Conservation (phyloP, 1,284 basidiomycete species). For the Cutaneotrichosporon mucoides region DNA sequence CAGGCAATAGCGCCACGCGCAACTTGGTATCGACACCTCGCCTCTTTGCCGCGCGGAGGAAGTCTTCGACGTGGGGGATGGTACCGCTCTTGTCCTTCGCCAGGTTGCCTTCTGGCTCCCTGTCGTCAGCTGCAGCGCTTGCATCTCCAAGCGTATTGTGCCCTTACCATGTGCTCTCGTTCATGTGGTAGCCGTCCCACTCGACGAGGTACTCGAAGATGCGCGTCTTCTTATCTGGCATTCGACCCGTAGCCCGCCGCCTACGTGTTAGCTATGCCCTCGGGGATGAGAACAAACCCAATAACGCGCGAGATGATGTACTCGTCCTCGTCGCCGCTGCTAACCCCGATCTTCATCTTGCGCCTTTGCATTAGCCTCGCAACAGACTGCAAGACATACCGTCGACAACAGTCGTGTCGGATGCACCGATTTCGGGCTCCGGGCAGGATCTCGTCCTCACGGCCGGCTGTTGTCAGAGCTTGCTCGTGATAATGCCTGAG, state of each 20-base stretch:
- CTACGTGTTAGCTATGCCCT: too few species aligned
- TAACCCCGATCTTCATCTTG: conserved; percentile 12
- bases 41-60: not conserved
- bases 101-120: conserved; percentile 2
- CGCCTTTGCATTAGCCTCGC: conserved; percentile 5
- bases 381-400: conserved; percentile 2
- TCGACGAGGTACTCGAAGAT: conserved; percentile 21
- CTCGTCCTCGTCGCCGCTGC: conserved; percentile 7
- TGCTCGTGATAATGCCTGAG: too few species aligned
- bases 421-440: conserved; percentile 16
- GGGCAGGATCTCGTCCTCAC: conserved; percentile 7
- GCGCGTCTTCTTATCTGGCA: not conserved
- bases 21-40: not conserved
- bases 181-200: conserved; percentile 19
- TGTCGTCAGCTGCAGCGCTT: too few species aligned
- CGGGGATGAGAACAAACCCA: not conserved
- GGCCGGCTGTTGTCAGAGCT: conserved; percentile 7
- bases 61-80: not conserved
- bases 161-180: conserved; percentile 13
- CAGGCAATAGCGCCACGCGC: not conserved
- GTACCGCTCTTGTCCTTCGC: too few species aligned
- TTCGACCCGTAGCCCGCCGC: too few species aligned
- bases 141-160: too few species aligned
- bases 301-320: conserved; percentile 19
- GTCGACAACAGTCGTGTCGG: conserved; percentile 17